Percentiles rank a stretch among this genome's conserved stretches.
Evolutionary conservation across 1,284 basidiomycete species (phyloP).

Genomic region (Athelia psychrophila): DNA sequence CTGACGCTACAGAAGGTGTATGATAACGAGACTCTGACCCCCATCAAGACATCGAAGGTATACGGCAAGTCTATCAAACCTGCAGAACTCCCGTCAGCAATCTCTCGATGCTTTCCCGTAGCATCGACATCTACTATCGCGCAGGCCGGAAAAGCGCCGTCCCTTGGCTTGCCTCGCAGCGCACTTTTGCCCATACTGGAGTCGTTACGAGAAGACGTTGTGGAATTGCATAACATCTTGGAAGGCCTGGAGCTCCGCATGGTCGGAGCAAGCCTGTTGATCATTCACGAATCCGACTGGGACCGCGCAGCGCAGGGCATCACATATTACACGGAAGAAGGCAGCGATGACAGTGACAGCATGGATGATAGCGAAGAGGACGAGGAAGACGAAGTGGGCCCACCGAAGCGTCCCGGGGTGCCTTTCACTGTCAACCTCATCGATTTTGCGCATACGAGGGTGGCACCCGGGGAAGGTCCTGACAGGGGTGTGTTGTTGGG

Average conservation of each 20-base stretch:
- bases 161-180: conserved; percentile 53
- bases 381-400: conserved; percentile 28
- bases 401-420: conserved; percentile 36
- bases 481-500: conserved; percentile 80
- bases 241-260: conserved; percentile 70
- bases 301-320: conserved; percentile 40
- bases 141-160: not conserved
- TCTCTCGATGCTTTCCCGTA: conserved; percentile 78
- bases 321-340: conserved; percentile 34
- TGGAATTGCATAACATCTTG: conserved; percentile 56
- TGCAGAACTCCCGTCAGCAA: conserved; percentile 68
- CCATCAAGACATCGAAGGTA: conserved; percentile 66
- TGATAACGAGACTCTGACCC: conserved; percentile 51
- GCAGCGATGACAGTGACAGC: conserved; percentile 21
- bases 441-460: conserved; percentile 89
- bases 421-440: conserved; percentile 78
- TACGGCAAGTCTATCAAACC: conserved; percentile 80
- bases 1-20: conserved; percentile 56
- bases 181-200: conserved; percentile 62
- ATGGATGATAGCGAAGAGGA: conserved; percentile 14
- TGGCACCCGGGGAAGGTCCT: conserved; percentile 71
- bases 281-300: conserved; percentile 82
- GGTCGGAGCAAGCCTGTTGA: conserved; percentile 77
- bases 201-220: conserved; percentile 52
- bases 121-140: conserved; percentile 21